Base-by-base conservation (phyloP, 768 basidiomycete genomes). In the Kwoniella pini region DNA sequence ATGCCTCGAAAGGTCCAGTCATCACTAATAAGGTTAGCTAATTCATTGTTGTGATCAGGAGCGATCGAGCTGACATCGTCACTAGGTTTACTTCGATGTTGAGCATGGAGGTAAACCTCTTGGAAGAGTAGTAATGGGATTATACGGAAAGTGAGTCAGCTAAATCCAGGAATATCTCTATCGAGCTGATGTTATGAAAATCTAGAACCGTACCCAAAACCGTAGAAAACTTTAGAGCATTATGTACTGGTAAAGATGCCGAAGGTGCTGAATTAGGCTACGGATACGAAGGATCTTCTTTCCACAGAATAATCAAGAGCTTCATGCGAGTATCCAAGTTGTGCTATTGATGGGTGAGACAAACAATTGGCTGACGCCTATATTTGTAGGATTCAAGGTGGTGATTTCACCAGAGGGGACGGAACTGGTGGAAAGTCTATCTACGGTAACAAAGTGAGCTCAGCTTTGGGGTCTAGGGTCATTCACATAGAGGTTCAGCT, bases 301-400 rank as follows among this genome's bases (percentile, higher is more conserved):
- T 99, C 86, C 95, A 99, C 81, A 88, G 94, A 76, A 85, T 97
- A 63, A 95, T 96, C 78, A 90, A 91, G 80, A 82, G 89, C 71
- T 95, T 95, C 80, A 95, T 95, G 92, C 71, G 49, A 40, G 72
- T 49, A 10, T 33, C 40, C 40, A 42, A 13, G 33, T 7, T 36
- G 15, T 7, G 15, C 33, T 36, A 36, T 36, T 15, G 15, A 9
- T 36, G 7, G 33, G 33, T 36, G n/a, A n/a, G n/a, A n/a, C n/a
- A n/a, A n/a, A n/a, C n/a, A n/a, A n/a, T n/a, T n/a, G n/a, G n/a
- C 30, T 43, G 9, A 21, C 26, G 22, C 19, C 22, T 24, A 11
- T 30, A 27, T 31, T 0, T n/a, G 13, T 50, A 68, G 69, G 64
- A 58, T 95, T 70, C 94, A 97, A 81, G 94, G 94, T 72, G 95